Percentiles rank a stretch among this genome's conserved stretches.
These are phyloP conservation scores for Candolleomyces aberdarensis DNA, from an alignment of 768 basidiomycete genomes.

Conservation along the genomic window DNA sequence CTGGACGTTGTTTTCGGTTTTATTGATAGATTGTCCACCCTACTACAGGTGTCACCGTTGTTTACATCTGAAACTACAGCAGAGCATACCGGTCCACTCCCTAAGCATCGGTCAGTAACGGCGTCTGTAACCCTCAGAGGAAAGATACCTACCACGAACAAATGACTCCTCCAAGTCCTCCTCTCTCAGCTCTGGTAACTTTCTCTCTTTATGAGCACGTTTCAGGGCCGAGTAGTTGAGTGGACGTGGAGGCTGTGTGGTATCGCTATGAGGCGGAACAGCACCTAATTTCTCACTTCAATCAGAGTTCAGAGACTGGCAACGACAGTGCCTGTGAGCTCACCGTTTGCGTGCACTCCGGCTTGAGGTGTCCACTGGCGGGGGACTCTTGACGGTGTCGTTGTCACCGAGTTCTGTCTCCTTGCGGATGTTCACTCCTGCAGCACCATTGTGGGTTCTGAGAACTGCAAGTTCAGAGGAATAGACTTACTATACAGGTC, in stretches of 20 bases:
- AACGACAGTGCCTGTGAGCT: constrained; percentile 9
- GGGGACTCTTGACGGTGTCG: constrained; percentile 65
- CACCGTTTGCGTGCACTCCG: constrained; percentile 44
- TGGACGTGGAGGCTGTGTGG: constrained; percentile 20
- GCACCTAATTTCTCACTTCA: constrained; percentile 30
- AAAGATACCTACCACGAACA: constrained; percentile 61
- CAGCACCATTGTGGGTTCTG: not conserved
- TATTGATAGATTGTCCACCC: constrained; percentile 97
- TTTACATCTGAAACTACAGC: constrained; percentile 15
- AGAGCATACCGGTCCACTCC: constrained; percentile 69
- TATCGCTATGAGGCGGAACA: constrained; percentile 32
- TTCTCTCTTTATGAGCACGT: constrained; percentile 61
- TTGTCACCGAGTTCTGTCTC: constrained; percentile 90
- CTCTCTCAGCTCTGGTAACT: constrained; percentile 66
- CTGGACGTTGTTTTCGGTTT: constrained; percentile 89
- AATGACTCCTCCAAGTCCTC: constrained; percentile 85
- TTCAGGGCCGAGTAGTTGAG: constrained; percentile 69
- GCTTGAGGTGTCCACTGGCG: constrained; percentile 38
- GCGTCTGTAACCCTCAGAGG: constrained; percentile 1
- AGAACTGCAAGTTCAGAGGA: not conserved
- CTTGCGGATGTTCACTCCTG: constrained; percentile 70
- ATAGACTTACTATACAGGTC: constrained; percentile 57
- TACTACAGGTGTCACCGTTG: constrained; percentile 24
- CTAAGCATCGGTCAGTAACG: constrained; percentile 32
- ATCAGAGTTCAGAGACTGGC: constrained; percentile 21